Conservation (phyloP, 2,329 filamentous ascomycete species). For the Xylariales sp. region DNA sequence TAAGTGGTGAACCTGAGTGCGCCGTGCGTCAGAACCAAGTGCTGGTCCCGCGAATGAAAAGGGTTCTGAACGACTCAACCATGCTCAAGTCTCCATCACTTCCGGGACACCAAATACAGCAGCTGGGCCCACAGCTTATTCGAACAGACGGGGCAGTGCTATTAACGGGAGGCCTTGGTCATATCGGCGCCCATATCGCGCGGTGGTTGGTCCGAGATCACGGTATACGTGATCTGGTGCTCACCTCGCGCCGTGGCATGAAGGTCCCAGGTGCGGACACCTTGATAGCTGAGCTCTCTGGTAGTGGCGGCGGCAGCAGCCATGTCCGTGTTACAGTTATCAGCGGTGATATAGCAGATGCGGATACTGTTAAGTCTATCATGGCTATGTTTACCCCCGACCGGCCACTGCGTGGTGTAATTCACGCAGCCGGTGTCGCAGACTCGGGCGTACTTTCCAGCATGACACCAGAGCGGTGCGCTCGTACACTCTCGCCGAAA, state of each 20-base stretch:
- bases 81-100: too few species aligned
- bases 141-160: slow-evolving; percentile 20
- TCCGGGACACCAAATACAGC: too few species aligned
- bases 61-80: too few species aligned
- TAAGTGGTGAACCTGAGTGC: slow-evolving; percentile 15
- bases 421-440: slow-evolving; percentile 22
- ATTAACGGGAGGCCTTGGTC: slow-evolving; percentile 22
- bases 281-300: slow-evolving; percentile 17
- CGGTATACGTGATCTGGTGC: slow-evolving; percentile 20
- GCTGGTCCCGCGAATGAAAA: slow-evolving; percentile 16
- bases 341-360: slow-evolving; percentile 17
- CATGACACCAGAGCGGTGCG: slow-evolving; percentile 20
- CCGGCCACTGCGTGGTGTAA: slow-evolving; percentile 23
- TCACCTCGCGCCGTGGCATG: slow-evolving; percentile 23
- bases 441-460: slow-evolving; percentile 21
- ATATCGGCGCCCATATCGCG: slow-evolving; percentile 20
- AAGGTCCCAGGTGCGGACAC: slow-evolving; percentile 16
- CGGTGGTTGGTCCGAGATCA: slow-evolving; percentile 18
- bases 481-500: slow-evolving; percentile 17
- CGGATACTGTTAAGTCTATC: slow-evolving; percentile 13
- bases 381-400: slow-evolving; percentile 16
- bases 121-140: slow-evolving; percentile 8
- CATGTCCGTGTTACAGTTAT: slow-evolving; percentile 18
- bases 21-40: slow-evolving; percentile 14
- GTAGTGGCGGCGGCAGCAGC: too few species aligned